Conservation (phyloP, 495 filamentous ascomycete genomes). For the Trichoderma gamsii region DNA sequence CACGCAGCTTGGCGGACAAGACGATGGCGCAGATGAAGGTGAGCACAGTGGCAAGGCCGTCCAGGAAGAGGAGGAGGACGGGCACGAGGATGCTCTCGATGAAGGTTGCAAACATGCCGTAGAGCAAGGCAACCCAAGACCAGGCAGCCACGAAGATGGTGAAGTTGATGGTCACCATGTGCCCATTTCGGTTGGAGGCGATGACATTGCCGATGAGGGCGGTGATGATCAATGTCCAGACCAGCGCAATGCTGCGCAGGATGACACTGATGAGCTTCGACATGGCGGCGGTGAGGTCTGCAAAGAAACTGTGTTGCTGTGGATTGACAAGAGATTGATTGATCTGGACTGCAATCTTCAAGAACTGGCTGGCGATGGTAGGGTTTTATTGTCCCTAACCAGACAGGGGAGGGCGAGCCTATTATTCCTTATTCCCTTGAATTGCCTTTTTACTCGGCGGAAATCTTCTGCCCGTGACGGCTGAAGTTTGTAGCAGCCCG, state of each 20-base stretch:
- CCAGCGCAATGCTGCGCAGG: slow-evolving; percentile 37
- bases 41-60: slow-evolving; percentile 37
- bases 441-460: background rate
- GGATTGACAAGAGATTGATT: background rate
- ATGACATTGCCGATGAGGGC: slow-evolving; percentile 47
- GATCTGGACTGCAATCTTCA: background rate
- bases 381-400: background rate
- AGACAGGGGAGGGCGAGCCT: background rate
- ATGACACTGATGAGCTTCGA: slow-evolving; percentile 24
- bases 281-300: background rate
- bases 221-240: slow-evolving; percentile 40
- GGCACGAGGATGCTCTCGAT: slow-evolving; percentile 32
- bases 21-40: slow-evolving; percentile 41
- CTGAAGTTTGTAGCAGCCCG: background rate
- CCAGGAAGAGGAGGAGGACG: slow-evolving; percentile 31
- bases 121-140: slow-evolving; percentile 37
- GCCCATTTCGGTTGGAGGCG: slow-evolving; percentile 34
- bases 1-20: slow-evolving; percentile 41
- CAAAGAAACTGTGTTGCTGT: background rate
- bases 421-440: background rate
- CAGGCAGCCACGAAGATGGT: slow-evolving; percentile 44
- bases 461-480: background rate
- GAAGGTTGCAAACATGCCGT: slow-evolving; percentile 31
- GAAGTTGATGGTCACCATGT: slow-evolving; percentile 43
- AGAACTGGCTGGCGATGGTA: background rate